Conservation (phyloP, 1,139 yeast species). For the Geotrichum klebahnii region DNA sequence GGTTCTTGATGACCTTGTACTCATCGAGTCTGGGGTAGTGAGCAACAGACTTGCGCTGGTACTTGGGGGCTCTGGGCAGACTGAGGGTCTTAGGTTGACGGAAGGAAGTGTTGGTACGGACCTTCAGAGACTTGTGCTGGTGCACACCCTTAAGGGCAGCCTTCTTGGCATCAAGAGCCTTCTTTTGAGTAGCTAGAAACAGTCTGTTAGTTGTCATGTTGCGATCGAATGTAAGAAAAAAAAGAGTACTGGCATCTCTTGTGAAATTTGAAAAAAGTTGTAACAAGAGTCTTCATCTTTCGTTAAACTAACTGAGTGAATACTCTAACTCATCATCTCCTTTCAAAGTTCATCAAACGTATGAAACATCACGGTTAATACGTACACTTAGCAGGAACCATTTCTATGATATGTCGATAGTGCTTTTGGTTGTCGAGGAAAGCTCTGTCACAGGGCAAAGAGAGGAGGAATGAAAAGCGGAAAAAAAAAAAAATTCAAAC, state of each 20-base stretch:
- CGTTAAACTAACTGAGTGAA: too few species aligned
- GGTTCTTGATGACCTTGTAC: slow-evolving; percentile 89
- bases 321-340: neutral
- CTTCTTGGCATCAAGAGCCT: slow-evolving; percentile 98
- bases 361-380: neutral
- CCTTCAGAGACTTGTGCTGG: slow-evolving; percentile 85
- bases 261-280: neutral
- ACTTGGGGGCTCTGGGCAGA: slow-evolving; percentile 90
- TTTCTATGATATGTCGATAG: slow-evolving; percentile 17
- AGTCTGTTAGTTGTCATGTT: neutral
- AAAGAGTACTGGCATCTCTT: neutral
- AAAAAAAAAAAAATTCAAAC: slow-evolving; percentile 15
- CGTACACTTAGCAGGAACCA: slow-evolving; percentile 23
- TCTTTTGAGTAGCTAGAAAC: slow-evolving; percentile 40
- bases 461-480: slow-evolving; percentile 8
- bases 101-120: slow-evolving; percentile 93
- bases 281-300: neutral
- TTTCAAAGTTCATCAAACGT: too few species aligned
- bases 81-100: slow-evolving; percentile 96
- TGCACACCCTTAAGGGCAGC: slow-evolving; percentile 97
- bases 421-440: slow-evolving; percentile 20
- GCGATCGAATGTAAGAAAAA: neutral
- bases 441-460: slow-evolving; percentile 19
- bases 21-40: slow-evolving; percentile 97
- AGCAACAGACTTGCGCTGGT: slow-evolving; percentile 93